Base-by-base conservation (phyloP, 192 early-diverging fungal genomes). In the Gonapodya sp. region DNA sequence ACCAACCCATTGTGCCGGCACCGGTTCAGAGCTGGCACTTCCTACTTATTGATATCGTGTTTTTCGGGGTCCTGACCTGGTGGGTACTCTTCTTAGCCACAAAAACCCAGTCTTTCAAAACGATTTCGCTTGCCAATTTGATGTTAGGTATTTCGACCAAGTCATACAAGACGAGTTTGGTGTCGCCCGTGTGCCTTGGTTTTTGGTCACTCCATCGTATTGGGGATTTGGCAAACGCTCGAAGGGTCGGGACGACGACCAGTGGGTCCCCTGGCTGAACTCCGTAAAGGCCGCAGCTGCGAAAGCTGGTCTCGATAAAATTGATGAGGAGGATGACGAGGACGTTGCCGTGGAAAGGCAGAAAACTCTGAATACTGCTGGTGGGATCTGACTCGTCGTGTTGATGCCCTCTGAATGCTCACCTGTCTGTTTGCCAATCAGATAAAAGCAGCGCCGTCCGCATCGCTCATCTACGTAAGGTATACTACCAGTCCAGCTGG, bases 91-190 rank as follows among this genome's bases (percentile, higher is more conserved):
- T n/a, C n/a, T n/a, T n/a, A n/a, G n/a, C n/a, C n/a, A n/a, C 75
- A 92, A 94, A 81, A 88, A 91, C 72, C 30, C 8, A 24, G 46
- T 18, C 34, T 16, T 32, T 18, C 75, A 77, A 18, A 32, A 2
- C 75, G 75, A 34, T 16, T 33, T 16, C 75, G 8, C 75, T 77
- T 8, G 8, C 75, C 30, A 34, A 77, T 30, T 16, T 72, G 64
- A 16, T 16, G 64, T 30, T 33, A 77, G 30, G 75, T 77, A 34
- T 33, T 34, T 2, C 18, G 30, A 32, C 75, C 8, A 18, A 2
- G 86, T 94, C n/a, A 93, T 94, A 72, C 92, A 91, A 0, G 87
- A 93, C 84, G 93, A 94, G 84, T 94, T 89, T 81, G 93, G 93
- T n/a, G 86, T 84, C 74, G 80, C 36, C 32, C 83, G 79, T 36